Evolutionary conservation across 2,329 filamentous ascomycete genomes (phyloP), one percentile per base, ranked within the genome.

Genomic region (Penicillium freii): DNA sequence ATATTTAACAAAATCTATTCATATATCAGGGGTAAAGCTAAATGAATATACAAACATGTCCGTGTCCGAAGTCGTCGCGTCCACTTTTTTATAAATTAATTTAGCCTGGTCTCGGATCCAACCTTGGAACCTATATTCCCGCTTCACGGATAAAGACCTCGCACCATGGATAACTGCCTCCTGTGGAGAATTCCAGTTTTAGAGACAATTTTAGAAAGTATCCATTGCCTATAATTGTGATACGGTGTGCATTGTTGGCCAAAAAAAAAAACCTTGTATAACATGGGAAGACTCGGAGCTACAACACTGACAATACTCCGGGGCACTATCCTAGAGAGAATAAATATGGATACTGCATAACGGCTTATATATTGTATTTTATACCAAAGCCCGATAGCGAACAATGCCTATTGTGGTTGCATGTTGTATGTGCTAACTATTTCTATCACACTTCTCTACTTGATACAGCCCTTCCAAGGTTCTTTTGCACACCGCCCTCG

Each of bases 31-130:
- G 59, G 53, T 48, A 57, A 38, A 27, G n/a, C 45, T 55, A 51
- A 33, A 10, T 33, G 15, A 15, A 33, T 21, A n/a, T 21, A 53
- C 36, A 38, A 48, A 33, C 15, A 29, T 31, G 38, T 36, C 50
- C 39, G 29, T 52, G 50, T 45, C 39, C 29, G 10, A 43, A 51
- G 31, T 39, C 5, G 29, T n/a, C 21, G 27, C 38, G 31, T 54
- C 57, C 56, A 58, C 54, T 64, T 59, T 59, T 43, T 44, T 45
- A 19, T 59, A 52, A 57, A 56, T 59, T 61, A 55, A 54, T 56
- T 56, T 58, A 50, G 47, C 40, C 55, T 53, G 45, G 59, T 65
- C 65, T 66, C 62, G 51, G 61, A 55, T 56, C 45, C 25, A 51
- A 56, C 45, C 45, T 47, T 47, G 45, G 45, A 47, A 47, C 39